A percentile compares a stretch with the other conserved stretches of the same genome.
Conservation (phyloP, 2,329 filamentous ascomycete species). For the Colletotrichum musae region DNA sequence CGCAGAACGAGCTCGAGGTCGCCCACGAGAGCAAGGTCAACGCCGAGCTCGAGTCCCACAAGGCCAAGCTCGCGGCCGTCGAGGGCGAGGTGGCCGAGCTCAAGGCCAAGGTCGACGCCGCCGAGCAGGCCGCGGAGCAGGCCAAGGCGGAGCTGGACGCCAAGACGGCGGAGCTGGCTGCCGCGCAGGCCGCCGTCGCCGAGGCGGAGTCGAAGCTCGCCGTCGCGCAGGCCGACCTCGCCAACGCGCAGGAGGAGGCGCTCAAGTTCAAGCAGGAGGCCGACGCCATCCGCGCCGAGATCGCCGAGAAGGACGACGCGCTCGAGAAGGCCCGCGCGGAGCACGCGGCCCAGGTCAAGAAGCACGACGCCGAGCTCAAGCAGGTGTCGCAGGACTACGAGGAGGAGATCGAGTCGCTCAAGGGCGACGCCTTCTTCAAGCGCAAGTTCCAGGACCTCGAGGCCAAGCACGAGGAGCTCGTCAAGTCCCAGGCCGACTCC, state of each 20-base stretch:
- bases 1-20: constrained; percentile 61
- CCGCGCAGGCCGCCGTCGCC: constrained; percentile 57
- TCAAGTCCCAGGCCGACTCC: constrained; percentile 50
- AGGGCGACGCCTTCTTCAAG: constrained; percentile 75
- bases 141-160: constrained; percentile 61
- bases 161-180: constrained; percentile 56
- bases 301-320: constrained; percentile 62
- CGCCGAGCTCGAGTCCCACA: constrained; percentile 60
- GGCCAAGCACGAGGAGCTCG: constrained; percentile 67
- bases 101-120: constrained; percentile 62
- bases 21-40: constrained; percentile 62
- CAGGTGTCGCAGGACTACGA: constrained; percentile 74
- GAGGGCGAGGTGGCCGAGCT: constrained; percentile 68
- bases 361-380: constrained; percentile 71
- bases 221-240: constrained; percentile 58
- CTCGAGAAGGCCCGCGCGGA: constrained; percentile 67
- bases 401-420: constrained; percentile 75
- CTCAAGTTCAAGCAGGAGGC: constrained; percentile 65
- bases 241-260: constrained; percentile 62
- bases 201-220: constrained; percentile 63
- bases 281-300: constrained; percentile 62
- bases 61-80: constrained; percentile 62
- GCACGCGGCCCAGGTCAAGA: constrained; percentile 56
- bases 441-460: constrained; percentile 75
- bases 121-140: constrained; percentile 60